Evolutionary conservation across 78 protist species (phyloP).

Genomic region (Guillardia theta): DNA sequence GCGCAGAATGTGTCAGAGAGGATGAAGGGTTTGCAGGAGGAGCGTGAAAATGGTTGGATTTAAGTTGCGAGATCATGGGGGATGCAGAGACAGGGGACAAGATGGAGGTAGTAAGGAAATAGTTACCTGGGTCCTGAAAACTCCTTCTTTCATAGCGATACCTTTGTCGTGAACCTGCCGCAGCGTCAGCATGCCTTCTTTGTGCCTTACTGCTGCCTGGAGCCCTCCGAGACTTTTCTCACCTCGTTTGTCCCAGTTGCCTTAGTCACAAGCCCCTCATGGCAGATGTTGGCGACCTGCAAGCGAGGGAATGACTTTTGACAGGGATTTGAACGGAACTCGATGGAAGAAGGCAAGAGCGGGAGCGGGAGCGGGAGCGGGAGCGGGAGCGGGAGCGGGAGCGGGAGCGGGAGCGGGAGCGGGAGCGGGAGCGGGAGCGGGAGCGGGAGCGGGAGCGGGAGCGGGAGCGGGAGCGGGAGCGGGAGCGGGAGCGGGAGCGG

Average conservation of each 20-base stretch:
- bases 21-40: background rate
- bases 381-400: too few species aligned
- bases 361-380: too few species aligned
- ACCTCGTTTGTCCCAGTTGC: constrained; percentile 9
- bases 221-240: background rate
- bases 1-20: too few species aligned
- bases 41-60: background rate
- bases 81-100: background rate
- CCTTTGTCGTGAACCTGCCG: background rate
- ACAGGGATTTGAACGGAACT: too few species aligned
- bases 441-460: too few species aligned
- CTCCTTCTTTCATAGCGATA: background rate
- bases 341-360: too few species aligned
- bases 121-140: background rate
- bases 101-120: background rate
- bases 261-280: constrained; percentile 60
- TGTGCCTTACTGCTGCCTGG: background rate
- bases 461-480: too few species aligned
- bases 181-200: background rate
- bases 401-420: too few species aligned
- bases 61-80: background rate
- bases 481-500: too few species aligned
- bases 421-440: too few species aligned
- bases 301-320: too few species aligned
- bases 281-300: constrained; percentile 58